phyloP scores from a whole-genome alignment of 108 stramenopile genomes.

The Cyclotella distinguenda region DNA sequence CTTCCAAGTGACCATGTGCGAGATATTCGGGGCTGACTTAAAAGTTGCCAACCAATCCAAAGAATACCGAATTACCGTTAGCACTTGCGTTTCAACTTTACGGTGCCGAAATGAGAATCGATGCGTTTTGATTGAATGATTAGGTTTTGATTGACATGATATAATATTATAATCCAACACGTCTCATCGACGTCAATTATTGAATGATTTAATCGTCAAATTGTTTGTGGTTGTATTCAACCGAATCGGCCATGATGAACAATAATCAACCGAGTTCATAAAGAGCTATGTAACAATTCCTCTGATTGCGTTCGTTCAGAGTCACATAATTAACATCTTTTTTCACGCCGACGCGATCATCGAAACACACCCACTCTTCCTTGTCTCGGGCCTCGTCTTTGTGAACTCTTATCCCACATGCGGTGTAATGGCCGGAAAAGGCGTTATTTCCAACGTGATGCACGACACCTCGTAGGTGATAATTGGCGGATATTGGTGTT shows the following conservation, averaged over 20 bases:
- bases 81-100: no score
- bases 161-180: no score
- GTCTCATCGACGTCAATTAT: no score
- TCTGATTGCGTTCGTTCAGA: slow-evolving; percentile 37
- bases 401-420: slow-evolving; percentile 43
- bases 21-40: no score
- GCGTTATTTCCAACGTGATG: slow-evolving; percentile 71
- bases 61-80: no score
- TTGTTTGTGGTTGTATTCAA: no score
- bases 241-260: background rate
- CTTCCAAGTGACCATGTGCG: no score
- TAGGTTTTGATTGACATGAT: no score
- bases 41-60: no score
- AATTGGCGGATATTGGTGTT: slow-evolving; percentile 17
- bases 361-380: slow-evolving; percentile 49
- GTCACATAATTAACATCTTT: slow-evolving; percentile 38
- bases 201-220: no score
- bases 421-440: slow-evolving; percentile 73
- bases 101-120: no score
- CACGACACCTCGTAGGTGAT: slow-evolving; percentile 59
- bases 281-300: slow-evolving; percentile 50
- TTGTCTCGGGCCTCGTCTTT: slow-evolving; percentile 9
- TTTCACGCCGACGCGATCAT: slow-evolving; percentile 39
- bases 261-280: slow-evolving; percentile 28
- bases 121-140: no score